These are phyloP conservation scores for Botryobasidium botryosum DNA, from an alignment of 768 basidiomycete genomes.

Conservation along the genomic window DNA sequence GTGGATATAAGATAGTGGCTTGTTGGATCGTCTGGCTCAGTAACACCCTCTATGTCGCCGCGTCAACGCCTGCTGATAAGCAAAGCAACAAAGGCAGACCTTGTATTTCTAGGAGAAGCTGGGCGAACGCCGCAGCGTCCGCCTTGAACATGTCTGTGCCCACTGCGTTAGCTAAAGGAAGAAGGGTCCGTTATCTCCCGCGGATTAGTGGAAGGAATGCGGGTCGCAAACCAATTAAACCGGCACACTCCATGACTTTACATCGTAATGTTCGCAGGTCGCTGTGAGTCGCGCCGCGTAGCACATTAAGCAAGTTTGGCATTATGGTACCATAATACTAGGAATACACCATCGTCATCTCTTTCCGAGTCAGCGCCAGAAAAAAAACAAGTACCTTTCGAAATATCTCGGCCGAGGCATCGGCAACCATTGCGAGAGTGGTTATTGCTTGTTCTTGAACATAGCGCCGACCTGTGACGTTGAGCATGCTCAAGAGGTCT, in stretches of 20 bases:
- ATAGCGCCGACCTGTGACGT: slow-evolving; percentile 44
- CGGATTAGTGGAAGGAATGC: slow-evolving; percentile 2
- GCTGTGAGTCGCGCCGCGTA: slow-evolving; percentile 49
- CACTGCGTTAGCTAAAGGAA: slow-evolving; percentile 57
- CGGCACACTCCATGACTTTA: slow-evolving; percentile 87
- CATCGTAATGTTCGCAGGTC: slow-evolving; percentile 48
- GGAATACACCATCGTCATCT: neutral
- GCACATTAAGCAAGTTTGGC: slow-evolving; percentile 61
- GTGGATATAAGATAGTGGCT: slow-evolving; percentile 59
- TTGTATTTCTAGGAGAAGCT: slow-evolving; percentile 60
- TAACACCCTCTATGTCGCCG: neutral
- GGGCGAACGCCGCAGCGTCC: slow-evolving; percentile 54
- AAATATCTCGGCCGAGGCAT: slow-evolving; percentile 66
- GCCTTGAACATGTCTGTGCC: slow-evolving; percentile 62
- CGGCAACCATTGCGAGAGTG: slow-evolving; percentile 77
- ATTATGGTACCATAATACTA: slow-evolving; percentile 66
- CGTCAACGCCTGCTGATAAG: neutral
- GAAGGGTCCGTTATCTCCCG: neutral
- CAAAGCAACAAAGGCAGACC: slow-evolving; percentile 27
- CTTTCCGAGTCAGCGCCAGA: slow-evolving; percentile 66
- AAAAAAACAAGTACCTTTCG: slow-evolving; percentile 34
- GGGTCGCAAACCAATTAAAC: slow-evolving; percentile 48
- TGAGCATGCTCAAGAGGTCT: slow-evolving; percentile 32
- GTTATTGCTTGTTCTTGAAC: slow-evolving; percentile 83
- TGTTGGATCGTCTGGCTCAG: slow-evolving; percentile 41